A percentile compares a stretch with the other conserved stretches of the same genome.
These are phyloP conservation scores for Claviceps sp. DNA, from an alignment of 2,329 filamentous ascomycete species.

Conservation along the genomic window DNA sequence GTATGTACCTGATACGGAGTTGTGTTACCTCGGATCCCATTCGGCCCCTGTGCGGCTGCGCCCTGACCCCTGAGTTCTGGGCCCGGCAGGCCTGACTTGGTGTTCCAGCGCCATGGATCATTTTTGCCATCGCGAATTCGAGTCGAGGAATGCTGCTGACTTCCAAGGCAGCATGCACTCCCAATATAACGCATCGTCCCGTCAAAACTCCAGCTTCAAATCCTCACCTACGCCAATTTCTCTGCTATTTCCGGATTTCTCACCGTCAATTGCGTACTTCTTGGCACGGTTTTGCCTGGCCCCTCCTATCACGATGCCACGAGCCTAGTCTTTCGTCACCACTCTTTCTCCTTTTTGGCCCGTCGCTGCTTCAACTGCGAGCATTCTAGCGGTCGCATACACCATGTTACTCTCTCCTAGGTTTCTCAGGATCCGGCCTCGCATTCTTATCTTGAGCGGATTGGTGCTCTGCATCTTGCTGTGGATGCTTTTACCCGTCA, in stretches of 20 bases:
- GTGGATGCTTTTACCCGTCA: conserved; percentile 2
- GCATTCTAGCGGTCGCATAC: background rate
- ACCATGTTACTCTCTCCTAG: conserved; percentile 6
- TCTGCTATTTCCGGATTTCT: background rate
- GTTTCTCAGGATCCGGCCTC: conserved; percentile 4
- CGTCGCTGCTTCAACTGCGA: background rate
- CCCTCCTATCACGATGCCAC: background rate
- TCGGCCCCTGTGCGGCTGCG: background rate
- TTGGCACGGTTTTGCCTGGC: background rate
- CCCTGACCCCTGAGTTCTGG: background rate
- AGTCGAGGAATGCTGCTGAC: background rate
- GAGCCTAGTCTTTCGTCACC: background rate
- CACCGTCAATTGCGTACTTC: background rate
- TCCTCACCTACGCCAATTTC: background rate
- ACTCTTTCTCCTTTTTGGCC: background rate
- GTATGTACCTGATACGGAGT: no score
- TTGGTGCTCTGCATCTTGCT: conserved; percentile 5
- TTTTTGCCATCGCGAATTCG: background rate
- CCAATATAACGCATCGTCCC: background rate
- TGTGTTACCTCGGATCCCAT: background rate
- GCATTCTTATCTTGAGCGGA: background rate
- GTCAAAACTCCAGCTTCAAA: background rate
- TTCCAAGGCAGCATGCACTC: background rate
- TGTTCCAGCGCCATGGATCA: background rate
- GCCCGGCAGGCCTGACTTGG: background rate